Evolutionary conservation across 768 basidiomycete genomes (phyloP).

Genomic region (Chiua virens): DNA sequence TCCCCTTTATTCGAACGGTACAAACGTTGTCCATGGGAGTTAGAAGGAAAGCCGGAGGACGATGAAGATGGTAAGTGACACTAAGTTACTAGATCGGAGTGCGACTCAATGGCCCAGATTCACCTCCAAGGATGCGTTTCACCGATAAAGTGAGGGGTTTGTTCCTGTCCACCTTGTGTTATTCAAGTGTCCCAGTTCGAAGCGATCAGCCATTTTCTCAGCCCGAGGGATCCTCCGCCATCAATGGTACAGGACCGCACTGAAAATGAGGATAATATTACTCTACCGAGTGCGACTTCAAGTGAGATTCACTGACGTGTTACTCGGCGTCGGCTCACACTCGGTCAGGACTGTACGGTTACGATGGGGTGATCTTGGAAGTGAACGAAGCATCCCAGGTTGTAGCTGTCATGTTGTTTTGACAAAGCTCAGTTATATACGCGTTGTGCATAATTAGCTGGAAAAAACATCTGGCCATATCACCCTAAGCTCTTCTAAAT

Average conservation of each 20-base stretch:
- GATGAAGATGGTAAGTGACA: constrained; percentile 68
- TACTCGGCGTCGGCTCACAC: not conserved
- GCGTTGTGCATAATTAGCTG: constrained; percentile 9
- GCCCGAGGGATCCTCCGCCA: constrained; percentile 69
- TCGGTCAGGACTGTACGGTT: constrained; percentile 53
- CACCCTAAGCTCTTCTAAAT: constrained; percentile 63
- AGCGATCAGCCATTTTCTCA: constrained; percentile 74
- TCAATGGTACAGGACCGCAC: constrained; percentile 82
- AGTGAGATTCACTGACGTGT: constrained; percentile 44
- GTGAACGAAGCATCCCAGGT: constrained; percentile 79
- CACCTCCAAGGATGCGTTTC: constrained; percentile 72
- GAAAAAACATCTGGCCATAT: constrained; percentile 80
- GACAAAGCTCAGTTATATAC: constrained; percentile 15
- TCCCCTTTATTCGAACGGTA: constrained; percentile 88
- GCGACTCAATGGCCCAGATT: constrained; percentile 43
- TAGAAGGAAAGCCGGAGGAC: constrained; percentile 77
- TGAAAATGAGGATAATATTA: constrained; percentile 71
- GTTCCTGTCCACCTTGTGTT: not conserved
- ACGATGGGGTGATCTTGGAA: constrained; percentile 80
- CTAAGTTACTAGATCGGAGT: not conserved
- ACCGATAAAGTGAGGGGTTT: constrained; percentile 56
- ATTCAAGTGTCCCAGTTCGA: constrained; percentile 55
- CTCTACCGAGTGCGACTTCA: constrained; percentile 64
- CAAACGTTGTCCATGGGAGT: constrained; percentile 89
- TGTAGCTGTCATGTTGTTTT: constrained; percentile 70